Percentiles rank a stretch among this genome's conserved stretches.
phyloP scores from a whole-genome alignment of 148 eudicot genomes.

The Silene uniflora region DNA sequence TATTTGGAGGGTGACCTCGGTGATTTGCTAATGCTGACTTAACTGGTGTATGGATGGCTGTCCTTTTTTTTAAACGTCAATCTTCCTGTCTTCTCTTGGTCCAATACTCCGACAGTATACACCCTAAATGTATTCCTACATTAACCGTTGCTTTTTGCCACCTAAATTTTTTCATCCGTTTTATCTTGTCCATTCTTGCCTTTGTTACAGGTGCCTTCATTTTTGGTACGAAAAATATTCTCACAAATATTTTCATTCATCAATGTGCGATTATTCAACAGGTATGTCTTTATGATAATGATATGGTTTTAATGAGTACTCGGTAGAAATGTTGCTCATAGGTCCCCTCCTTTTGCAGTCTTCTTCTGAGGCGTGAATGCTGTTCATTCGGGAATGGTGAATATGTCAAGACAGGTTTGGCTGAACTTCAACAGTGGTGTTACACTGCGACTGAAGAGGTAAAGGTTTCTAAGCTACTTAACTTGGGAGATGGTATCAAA shows the following conservation, averaged over 20 bases:
- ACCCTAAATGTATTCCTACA: neutral
- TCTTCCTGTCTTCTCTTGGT: neutral
- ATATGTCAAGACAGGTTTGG: conserved; percentile 92
- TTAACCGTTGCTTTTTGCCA: neutral
- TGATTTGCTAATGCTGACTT: neutral
- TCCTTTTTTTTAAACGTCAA: neutral
- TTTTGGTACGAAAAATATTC: conserved; percentile 90
- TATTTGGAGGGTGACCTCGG: neutral
- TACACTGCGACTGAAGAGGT: conserved; percentile 81
- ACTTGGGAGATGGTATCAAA: neutral
- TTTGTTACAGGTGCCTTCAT: conserved; percentile 71
- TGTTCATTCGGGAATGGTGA: conserved; percentile 98
- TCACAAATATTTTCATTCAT: conserved; percentile 97
- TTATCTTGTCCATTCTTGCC: conserved; percentile 8
- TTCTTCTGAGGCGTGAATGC: conserved; percentile 93
- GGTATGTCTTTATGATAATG: conserved; percentile 36
- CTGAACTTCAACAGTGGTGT: conserved; percentile 94
- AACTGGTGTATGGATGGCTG: neutral
- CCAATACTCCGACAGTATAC: neutral
- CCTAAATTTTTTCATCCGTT: neutral
- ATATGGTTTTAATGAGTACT: neutral
- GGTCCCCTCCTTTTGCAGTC: conserved; percentile 44
- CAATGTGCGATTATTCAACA: conserved; percentile 96
- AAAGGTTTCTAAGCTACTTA: conserved; percentile 9
- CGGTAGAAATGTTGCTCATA: neutral